Evolutionary conservation across 1,284 basidiomycete species (phyloP).

Genomic region (Takashimella koratensis): DNA sequence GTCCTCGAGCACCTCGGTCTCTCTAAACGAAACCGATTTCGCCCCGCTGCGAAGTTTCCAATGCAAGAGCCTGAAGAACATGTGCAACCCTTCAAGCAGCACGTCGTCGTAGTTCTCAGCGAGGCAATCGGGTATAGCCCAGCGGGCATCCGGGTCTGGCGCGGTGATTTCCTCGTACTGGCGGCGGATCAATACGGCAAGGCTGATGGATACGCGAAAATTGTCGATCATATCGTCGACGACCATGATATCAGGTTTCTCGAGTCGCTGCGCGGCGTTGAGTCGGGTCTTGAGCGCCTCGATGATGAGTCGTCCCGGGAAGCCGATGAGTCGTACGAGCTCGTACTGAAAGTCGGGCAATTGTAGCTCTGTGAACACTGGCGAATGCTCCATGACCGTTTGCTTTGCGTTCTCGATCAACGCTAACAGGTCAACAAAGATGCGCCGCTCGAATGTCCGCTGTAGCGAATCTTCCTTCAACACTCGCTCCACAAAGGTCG

Average conservation of each 20-base stretch:
- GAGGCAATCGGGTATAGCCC: conserved; percentile 85
- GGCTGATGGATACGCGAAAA: conserved; percentile 82
- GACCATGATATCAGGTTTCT: conserved; percentile 78
- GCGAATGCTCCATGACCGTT: conserved; percentile 70
- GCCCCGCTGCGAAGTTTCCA: conserved; percentile 93
- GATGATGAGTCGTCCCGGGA: conserved; percentile 91
- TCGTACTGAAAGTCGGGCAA: conserved; percentile 91
- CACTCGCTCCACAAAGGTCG: conserved; percentile 87
- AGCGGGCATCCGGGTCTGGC: conserved; percentile 79
- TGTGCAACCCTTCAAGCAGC: conserved; percentile 79
- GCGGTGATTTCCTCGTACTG: conserved; percentile 87
- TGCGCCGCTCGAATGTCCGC: conserved; percentile 89
- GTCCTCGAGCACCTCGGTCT: conserved; percentile 93
- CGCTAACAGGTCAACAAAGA: conserved; percentile 78
- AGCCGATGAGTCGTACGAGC: conserved; percentile 87
- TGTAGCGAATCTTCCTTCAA: conserved; percentile 95
- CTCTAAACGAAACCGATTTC: conserved; percentile 91
- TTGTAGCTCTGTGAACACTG: conserved; percentile 59
- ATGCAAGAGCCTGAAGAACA: conserved; percentile 91
- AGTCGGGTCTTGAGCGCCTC: conserved; percentile 85
- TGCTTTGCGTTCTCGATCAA: conserved; percentile 83
- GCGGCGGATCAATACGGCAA: conserved; percentile 90
- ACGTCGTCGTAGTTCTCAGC: conserved; percentile 84
- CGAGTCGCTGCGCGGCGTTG: conserved; percentile 84
- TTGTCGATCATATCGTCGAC: conserved; percentile 96